These are phyloP conservation scores for Hemerocallis citrina DNA, from an alignment of 106 monocot genomes.

Conservation along the genomic window DNA sequence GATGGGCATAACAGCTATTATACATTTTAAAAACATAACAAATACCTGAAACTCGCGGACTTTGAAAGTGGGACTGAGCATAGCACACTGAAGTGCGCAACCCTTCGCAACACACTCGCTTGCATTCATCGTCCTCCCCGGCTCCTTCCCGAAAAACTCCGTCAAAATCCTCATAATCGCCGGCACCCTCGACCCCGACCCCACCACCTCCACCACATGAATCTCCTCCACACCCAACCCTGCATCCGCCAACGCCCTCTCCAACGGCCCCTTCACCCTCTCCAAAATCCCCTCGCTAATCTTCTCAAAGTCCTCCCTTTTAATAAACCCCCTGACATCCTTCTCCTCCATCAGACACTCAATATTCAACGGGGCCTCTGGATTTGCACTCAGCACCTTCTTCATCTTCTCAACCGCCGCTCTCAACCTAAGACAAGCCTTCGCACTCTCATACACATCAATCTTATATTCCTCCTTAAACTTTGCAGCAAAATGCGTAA, in stretches of 20 bases:
- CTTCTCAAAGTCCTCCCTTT: slow-evolving; percentile 59
- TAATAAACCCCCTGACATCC: slow-evolving; percentile 51
- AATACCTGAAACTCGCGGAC: slow-evolving; percentile 68
- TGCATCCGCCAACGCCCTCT: slow-evolving; percentile 30
- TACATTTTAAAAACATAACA: too few relatives aligned
- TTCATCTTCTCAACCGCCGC: slow-evolving; percentile 62
- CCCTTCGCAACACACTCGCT: slow-evolving; percentile 70
- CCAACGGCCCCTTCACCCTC: slow-evolving; percentile 39
- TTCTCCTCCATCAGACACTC: slow-evolving; percentile 72
- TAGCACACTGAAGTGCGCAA: slow-evolving; percentile 59
- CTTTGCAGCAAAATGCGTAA: slow-evolving; percentile 43
- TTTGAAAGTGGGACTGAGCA: slow-evolving; percentile 53
- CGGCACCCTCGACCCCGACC: slow-evolving; percentile 61
- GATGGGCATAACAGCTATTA: too few relatives aligned
- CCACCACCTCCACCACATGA: slow-evolving; percentile 53
- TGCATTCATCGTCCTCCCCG: slow-evolving; percentile 50
- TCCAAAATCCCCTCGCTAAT: slow-evolving; percentile 42
- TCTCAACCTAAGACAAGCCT: slow-evolving; percentile 36
- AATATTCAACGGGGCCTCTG: slow-evolving; percentile 51
- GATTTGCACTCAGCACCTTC: slow-evolving; percentile 60
- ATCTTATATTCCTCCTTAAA: slow-evolving; percentile 54
- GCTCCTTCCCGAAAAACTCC: slow-evolving; percentile 49
- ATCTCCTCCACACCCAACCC: slow-evolving; percentile 30
- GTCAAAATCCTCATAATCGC: slow-evolving; percentile 41
- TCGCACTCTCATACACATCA: slow-evolving; percentile 39